phyloP scores from a whole-genome alignment of 257 asterid species.

The Solanum medicagineum region DNA sequence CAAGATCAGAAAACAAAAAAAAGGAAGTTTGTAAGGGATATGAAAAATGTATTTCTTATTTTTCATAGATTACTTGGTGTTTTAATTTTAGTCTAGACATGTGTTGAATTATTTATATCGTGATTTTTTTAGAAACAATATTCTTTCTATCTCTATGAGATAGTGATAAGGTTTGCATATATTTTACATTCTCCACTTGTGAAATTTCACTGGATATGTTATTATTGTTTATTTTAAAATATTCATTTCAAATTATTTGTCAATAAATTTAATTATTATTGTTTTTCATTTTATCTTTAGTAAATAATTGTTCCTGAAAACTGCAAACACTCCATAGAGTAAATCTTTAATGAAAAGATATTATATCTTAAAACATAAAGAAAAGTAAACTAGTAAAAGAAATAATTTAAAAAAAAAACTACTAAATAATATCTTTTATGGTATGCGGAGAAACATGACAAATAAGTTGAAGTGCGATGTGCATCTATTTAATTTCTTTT shows the following conservation, averaged over 20 bases:
- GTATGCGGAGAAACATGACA: neutral
- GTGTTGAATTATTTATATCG: neutral
- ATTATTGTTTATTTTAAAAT: too few species aligned
- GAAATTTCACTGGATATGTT: too few species aligned
- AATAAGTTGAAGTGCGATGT: neutral
- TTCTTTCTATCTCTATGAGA: too few species aligned
- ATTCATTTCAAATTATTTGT: neutral
- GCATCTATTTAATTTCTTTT: neutral
- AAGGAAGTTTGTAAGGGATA: neutral
- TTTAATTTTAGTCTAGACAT: neutral
- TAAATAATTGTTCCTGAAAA: neutral
- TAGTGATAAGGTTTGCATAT: too few species aligned
- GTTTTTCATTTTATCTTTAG: neutral
- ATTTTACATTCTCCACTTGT: rapidly evolving
- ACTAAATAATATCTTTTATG: too few species aligned
- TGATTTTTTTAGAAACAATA: neutral
- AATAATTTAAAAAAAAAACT: too few species aligned
- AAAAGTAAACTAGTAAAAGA: too few species aligned
- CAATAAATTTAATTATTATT: neutral
- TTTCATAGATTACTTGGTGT: neutral
- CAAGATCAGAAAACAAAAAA: neutral
- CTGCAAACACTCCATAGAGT: too few species aligned
- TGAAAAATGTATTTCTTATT: neutral
- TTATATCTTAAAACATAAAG: too few species aligned
- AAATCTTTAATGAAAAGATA: too few species aligned